phyloP scores from a whole-genome alignment of 2,329 filamentous ascomycete species.

The Diplodia seriata region DNA sequence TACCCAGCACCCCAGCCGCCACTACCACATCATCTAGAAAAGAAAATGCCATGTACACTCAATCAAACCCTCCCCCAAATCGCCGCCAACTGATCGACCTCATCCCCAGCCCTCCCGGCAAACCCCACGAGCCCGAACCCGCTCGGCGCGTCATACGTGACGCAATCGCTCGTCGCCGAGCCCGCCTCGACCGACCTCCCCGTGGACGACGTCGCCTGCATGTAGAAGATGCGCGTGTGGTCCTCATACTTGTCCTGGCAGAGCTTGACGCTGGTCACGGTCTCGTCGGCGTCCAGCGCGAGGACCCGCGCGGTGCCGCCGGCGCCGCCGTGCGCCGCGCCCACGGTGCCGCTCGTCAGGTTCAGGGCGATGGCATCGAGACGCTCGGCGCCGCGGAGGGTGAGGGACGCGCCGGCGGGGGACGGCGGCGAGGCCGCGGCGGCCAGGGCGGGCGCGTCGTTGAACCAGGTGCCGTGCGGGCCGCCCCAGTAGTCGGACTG shows the following conservation, averaged over 20 bases:
- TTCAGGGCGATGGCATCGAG: slow-evolving; percentile 60
- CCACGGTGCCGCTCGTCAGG: slow-evolving; percentile 56
- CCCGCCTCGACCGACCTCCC: slow-evolving; percentile 58
- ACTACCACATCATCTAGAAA: no score
- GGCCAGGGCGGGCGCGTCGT: slow-evolving; percentile 54
- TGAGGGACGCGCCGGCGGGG: slow-evolving; percentile 41
- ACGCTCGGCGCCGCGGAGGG: slow-evolving; percentile 57
- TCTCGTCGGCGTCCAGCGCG: slow-evolving; percentile 56
- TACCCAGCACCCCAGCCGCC: no score
- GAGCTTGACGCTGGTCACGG: slow-evolving; percentile 57
- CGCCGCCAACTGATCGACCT: slow-evolving; percentile 62
- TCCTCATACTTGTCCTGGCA: slow-evolving; percentile 58
- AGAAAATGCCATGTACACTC: neutral
- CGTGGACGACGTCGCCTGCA: slow-evolving; percentile 59
- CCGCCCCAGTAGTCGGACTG: slow-evolving; percentile 59
- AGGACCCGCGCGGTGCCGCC: slow-evolving; percentile 57
- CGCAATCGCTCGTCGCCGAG: slow-evolving; percentile 56
- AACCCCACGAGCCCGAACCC: slow-evolving; percentile 64
- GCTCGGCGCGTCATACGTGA: slow-evolving; percentile 53
- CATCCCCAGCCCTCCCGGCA: slow-evolving; percentile 60
- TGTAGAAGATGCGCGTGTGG: slow-evolving; percentile 63
- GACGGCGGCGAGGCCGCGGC: slow-evolving; percentile 45
- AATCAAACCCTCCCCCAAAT: slow-evolving; percentile 34
- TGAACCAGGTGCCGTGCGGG: slow-evolving; percentile 62
- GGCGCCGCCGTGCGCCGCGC: slow-evolving; percentile 60